phyloP scores from a whole-genome alignment of 495 filamentous ascomycete genomes.

The Lentithecium fluviatile region DNA sequence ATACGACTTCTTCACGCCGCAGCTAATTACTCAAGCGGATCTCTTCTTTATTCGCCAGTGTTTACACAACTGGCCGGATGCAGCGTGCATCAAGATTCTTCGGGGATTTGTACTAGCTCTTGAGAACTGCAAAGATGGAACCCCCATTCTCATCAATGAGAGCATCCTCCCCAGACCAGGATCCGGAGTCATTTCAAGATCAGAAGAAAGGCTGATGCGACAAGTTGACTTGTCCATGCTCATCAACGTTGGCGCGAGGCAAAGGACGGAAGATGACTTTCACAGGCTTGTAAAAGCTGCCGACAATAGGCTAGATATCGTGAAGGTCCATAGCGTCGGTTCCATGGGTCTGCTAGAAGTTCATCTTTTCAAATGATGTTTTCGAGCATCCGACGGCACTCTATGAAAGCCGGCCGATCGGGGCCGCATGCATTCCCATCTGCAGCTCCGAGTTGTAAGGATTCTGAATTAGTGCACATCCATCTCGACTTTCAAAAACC shows the following conservation, averaged over 20 bases:
- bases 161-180: conserved; percentile 27
- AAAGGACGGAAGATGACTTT: conserved; percentile 41
- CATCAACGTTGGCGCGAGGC: conserved; percentile 37
- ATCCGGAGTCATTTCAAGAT: not conserved
- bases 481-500: too few relatives aligned
- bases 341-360: not conserved
- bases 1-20: conserved; percentile 42
- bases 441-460: too few relatives aligned
- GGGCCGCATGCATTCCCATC: too few relatives aligned
- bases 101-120: conserved; percentile 33
- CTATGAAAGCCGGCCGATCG: too few relatives aligned
- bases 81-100: conserved; percentile 39
- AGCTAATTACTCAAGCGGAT: conserved; percentile 30
- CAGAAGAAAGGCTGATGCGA: not conserved
- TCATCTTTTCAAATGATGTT: not conserved
- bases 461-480: too few relatives aligned
- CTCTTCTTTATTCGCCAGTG: conserved; percentile 41
- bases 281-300: conserved; percentile 37
- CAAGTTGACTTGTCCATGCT: conserved; percentile 41
- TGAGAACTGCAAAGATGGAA: conserved; percentile 22
- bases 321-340: not conserved
- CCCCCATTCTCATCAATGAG: conserved; percentile 3
- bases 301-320: conserved; percentile 28
- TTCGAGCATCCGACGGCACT: too few relatives aligned
- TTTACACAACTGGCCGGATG: conserved; percentile 39